A percentile compares a stretch with the other conserved stretches of the same genome.
phyloP scores from a whole-genome alignment of 345 rosid species.

The Lepidium africanum region DNA sequence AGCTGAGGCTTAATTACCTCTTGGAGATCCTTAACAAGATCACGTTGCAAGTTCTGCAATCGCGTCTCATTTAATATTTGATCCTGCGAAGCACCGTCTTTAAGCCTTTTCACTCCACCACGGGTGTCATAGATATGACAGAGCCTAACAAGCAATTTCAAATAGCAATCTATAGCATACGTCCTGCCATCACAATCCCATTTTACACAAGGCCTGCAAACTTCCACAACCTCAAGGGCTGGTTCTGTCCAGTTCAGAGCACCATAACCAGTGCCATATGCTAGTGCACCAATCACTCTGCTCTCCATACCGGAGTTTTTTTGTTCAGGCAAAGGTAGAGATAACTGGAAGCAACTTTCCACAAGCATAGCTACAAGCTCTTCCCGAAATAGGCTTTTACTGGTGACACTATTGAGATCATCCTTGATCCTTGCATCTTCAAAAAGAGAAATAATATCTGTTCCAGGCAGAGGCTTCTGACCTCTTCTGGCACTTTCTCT shows the following conservation, averaged over 20 bases:
- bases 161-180: constrained; percentile 90
- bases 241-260: constrained; percentile 98
- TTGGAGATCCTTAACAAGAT: constrained; percentile 79
- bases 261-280: constrained; percentile 99
- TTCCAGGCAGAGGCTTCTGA: constrained; percentile 94
- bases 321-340: constrained; percentile 93
- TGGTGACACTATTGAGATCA: constrained; percentile 69
- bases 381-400: constrained; percentile 90
- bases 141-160: constrained; percentile 89
- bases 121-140: constrained; percentile 94
- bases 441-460: constrained; percentile 90
- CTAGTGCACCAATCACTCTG: constrained; percentile 97
- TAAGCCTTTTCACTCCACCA: constrained; percentile 93
- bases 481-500: constrained; percentile 96
- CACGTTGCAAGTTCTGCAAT: constrained; percentile 80
- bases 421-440: constrained; percentile 88
- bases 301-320: constrained; percentile 93
- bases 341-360: constrained; percentile 97
- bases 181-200: constrained; percentile 99
- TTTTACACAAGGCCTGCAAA: constrained; percentile 92
- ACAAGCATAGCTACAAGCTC: constrained; percentile 94
- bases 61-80: constrained; percentile 93
- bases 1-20: constrained; percentile 47
- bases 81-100: constrained; percentile 99
- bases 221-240: constrained; percentile 95